Conservation (phyloP, 2,329 filamentous ascomycete genomes). For the Fusarium tupiense region DNA sequence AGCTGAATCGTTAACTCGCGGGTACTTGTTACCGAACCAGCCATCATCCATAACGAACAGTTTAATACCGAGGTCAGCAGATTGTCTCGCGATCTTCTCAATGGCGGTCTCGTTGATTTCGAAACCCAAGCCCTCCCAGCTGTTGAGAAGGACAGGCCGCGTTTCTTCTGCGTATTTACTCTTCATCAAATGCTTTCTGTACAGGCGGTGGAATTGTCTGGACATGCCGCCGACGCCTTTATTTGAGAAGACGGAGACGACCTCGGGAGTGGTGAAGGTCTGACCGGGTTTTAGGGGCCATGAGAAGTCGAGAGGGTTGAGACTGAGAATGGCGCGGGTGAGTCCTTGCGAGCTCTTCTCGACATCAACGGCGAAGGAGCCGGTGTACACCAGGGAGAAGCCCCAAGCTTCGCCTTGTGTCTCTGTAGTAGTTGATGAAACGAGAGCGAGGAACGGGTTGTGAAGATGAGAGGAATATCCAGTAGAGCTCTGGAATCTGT, state of each 20-base stretch:
- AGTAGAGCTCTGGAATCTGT: conserved; percentile 67
- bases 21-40: conserved; percentile 70
- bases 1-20: conserved; percentile 64
- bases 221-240: conserved; percentile 70
- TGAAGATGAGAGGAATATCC: conserved; percentile 72
- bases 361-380: conserved; percentile 68
- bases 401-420: conserved; percentile 70
- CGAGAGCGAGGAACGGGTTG: conserved; percentile 70
- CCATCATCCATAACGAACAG: conserved; percentile 74
- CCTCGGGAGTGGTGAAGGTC: conserved; percentile 69
- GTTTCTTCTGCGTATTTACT: conserved; percentile 63
- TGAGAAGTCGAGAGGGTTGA: conserved; percentile 69
- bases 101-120: conserved; percentile 66
- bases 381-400: conserved; percentile 72
- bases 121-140: conserved; percentile 71
- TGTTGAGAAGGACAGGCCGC: conserved; percentile 69
- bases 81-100: conserved; percentile 63
- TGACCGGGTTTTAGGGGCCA: conserved; percentile 66
- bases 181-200: conserved; percentile 68
- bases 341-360: conserved; percentile 71
- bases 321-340: conserved; percentile 67
- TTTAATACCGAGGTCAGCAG: conserved; percentile 67
- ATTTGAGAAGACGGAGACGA: conserved; percentile 68
- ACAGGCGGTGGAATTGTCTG: conserved; percentile 69
- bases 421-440: conserved; percentile 67